Conservation (phyloP, 2,329 filamentous ascomycete genomes). For the Tolypocladium guangdongense region DNA sequence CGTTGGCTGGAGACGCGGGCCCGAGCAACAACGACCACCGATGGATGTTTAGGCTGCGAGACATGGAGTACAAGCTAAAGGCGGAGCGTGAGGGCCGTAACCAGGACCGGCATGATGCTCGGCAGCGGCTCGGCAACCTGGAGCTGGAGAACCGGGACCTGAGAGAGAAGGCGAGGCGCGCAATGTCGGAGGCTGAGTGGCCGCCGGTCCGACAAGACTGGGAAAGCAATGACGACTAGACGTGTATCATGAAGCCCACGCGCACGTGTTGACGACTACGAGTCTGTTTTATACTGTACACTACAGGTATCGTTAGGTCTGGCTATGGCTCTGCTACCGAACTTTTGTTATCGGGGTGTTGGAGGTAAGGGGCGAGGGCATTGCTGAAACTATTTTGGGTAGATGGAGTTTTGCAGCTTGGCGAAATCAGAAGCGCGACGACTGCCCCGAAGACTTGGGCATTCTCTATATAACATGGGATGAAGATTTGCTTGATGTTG, state of each 20-base stretch:
- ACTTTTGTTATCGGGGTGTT: not conserved
- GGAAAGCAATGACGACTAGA: not conserved
- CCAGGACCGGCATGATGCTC: slow-evolving; percentile 72
- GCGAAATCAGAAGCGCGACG: no score
- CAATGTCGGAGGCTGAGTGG: slow-evolving; percentile 14
- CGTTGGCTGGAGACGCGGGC: slow-evolving; percentile 12
- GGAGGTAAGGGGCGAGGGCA: not conserved
- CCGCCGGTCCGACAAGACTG: not conserved
- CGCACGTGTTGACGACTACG: not conserved
- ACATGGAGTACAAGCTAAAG: slow-evolving; percentile 81
- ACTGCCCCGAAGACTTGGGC: not conserved
- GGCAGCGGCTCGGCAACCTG: slow-evolving; percentile 69
- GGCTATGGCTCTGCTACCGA: not conserved
- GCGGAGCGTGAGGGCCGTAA: slow-evolving; percentile 79
- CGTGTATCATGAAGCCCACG: not conserved
- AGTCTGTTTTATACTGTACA: not conserved
- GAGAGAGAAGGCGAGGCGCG: slow-evolving; percentile 45
- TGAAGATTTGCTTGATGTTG: not conserved
- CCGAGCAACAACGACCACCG: slow-evolving; percentile 46
- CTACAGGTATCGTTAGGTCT: not conserved
- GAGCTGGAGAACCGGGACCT: slow-evolving; percentile 63
- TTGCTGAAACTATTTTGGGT: not conserved
- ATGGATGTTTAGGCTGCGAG: slow-evolving; percentile 76
- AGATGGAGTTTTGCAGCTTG: not conserved
- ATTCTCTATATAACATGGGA: not conserved